Percentiles rank a stretch among this genome's conserved stretches.
phyloP scores from a whole-genome alignment of 2,329 filamentous ascomycete species.

The Apiospora rasikravindrae region DNA sequence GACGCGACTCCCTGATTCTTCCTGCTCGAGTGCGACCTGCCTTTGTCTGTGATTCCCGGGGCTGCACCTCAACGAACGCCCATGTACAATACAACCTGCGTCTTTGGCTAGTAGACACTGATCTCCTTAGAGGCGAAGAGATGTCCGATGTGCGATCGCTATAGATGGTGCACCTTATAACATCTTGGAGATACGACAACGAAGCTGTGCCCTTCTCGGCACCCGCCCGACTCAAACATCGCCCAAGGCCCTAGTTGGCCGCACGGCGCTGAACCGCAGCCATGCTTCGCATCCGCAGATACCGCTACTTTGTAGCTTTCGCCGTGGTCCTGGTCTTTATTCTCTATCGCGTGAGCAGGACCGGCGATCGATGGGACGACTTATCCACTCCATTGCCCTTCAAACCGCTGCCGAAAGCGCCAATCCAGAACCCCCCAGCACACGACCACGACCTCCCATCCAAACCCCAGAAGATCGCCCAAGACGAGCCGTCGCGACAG shows the following conservation, averaged over 20 bases:
- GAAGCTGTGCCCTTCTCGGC: neutral
- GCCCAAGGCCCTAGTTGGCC: neutral
- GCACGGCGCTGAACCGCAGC: neutral
- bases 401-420: constrained; percentile 17
- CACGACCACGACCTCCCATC: neutral
- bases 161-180: neutral
- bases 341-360: constrained; percentile 52
- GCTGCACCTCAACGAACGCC: neutral
- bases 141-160: neutral
- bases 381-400: constrained; percentile 35
- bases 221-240: neutral
- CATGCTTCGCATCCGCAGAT: constrained; percentile 55
- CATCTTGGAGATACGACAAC: neutral
- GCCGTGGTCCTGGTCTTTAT: constrained; percentile 47
- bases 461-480: constrained; percentile 8
- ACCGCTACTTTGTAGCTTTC: constrained; percentile 50
- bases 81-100: neutral
- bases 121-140: neutral
- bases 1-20: neutral
- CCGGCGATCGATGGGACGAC: constrained; percentile 44
- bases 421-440: neutral
- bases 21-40: neutral
- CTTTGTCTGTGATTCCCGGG: neutral
- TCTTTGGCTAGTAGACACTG: neutral
- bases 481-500: constrained; percentile 21